A percentile compares a stretch with the other conserved stretches of the same genome.
Evolutionary conservation across 2,329 filamentous ascomycete genomes (phyloP).

Genomic region (Mycosphaerelloides madeirae): DNA sequence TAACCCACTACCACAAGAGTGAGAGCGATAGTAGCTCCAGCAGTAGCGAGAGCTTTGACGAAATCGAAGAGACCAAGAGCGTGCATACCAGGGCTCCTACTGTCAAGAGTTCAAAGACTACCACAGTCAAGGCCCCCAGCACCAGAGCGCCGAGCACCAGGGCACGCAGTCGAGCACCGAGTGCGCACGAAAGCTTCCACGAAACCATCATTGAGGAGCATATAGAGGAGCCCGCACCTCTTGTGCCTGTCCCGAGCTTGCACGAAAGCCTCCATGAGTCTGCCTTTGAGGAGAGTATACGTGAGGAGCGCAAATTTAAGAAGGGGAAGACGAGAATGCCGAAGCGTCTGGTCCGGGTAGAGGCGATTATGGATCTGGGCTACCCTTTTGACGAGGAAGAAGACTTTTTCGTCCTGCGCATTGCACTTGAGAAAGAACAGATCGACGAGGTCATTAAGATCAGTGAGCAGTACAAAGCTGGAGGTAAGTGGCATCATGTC

Average conservation of each 20-base stretch:
- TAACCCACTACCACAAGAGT: slow-evolving; percentile 1
- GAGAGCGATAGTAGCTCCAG: slow-evolving; percentile 20
- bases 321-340: slow-evolving; percentile 90
- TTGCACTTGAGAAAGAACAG: slow-evolving; percentile 81
- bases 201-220: slow-evolving; percentile 23
- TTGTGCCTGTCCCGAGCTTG: slow-evolving; percentile 12
- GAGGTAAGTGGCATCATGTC: slow-evolving; percentile 34
- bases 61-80: slow-evolving; percentile 13
- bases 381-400: slow-evolving; percentile 89
- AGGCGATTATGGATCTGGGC: slow-evolving; percentile 75
- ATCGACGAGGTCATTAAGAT: slow-evolving; percentile 84
- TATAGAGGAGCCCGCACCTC: slow-evolving; percentile 8
- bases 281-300: slow-evolving; percentile 22
- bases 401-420: slow-evolving; percentile 73
- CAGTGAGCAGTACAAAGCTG: slow-evolving; percentile 66
- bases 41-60: slow-evolving; percentile 31
- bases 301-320: slow-evolving; percentile 34
- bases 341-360: slow-evolving; percentile 69
- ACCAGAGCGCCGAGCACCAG: slow-evolving; percentile 10
- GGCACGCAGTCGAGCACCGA: slow-evolving; percentile 16
- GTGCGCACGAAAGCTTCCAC: slow-evolving; percentile 18
- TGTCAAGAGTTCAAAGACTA: slow-evolving; percentile 5
- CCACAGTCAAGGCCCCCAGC: slow-evolving; percentile 11
- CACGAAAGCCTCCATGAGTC: slow-evolving; percentile 14
- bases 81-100: slow-evolving; percentile 10